Conservation (phyloP, 2,329 filamentous ascomycete species). For the Exophiala xenobiotica region DNA sequence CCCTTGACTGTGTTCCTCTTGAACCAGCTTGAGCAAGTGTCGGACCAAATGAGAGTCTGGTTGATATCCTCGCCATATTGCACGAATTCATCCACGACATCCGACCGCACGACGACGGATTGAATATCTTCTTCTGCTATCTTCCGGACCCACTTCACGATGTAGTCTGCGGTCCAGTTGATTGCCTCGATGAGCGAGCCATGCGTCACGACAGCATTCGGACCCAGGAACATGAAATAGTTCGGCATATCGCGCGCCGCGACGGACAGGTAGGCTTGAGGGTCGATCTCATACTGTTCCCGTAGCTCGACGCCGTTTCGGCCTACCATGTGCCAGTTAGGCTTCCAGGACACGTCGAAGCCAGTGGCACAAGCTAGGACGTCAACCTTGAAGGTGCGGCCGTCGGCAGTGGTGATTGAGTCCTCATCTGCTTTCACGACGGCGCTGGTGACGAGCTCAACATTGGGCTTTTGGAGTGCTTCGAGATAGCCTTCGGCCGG, state of each 20-base stretch:
- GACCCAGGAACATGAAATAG: conserved; percentile 36
- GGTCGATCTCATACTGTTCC: conserved; percentile 32
- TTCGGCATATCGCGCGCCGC: conserved; percentile 34
- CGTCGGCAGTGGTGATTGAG: conserved; percentile 29
- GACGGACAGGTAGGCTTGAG: conserved; percentile 33
- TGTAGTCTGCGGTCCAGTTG: conserved; percentile 32
- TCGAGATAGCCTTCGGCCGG: conserved; percentile 33
- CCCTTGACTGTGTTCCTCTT: conserved; percentile 46
- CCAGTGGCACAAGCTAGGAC: conserved; percentile 42
- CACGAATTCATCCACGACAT: conserved; percentile 49
- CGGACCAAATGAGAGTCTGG: conserved; percentile 47
- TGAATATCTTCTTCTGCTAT: conserved; percentile 36
- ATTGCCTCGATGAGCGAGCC: conserved; percentile 31
- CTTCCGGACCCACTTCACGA: conserved; percentile 35
- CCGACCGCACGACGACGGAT: conserved; percentile 40
- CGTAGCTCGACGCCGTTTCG: conserved; percentile 30
- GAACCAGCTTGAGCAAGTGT: conserved; percentile 46
- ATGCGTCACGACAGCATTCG: conserved; percentile 31
- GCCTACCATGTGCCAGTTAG: conserved; percentile 38
- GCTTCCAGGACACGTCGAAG: conserved; percentile 39
- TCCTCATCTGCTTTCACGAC: conserved; percentile 31
- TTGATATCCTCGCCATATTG: conserved; percentile 51
- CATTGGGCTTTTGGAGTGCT: conserved; percentile 33
- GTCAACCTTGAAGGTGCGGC: conserved; percentile 31
- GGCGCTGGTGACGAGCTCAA: conserved; percentile 39